Percentiles rank a stretch among this genome's conserved stretches.
These are phyloP conservation scores for Phanerodontia chrysosporium DNA, from an alignment of 768 basidiomycete genomes.

Conservation along the genomic window DNA sequence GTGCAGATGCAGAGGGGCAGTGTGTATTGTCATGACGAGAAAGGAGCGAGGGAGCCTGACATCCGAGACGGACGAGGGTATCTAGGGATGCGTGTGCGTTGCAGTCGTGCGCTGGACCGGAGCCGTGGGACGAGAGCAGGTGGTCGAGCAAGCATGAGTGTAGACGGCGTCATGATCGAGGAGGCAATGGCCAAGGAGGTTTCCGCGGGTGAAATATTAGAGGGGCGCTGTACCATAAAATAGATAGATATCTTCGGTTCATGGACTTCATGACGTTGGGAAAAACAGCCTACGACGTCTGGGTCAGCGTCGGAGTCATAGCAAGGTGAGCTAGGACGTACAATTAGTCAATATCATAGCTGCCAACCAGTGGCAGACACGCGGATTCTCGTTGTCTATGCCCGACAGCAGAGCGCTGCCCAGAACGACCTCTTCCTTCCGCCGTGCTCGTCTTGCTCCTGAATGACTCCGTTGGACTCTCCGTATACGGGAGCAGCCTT, in stretches of 20 bases:
- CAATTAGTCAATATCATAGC: slow-evolving; percentile 6
- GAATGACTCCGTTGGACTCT: slow-evolving; percentile 56
- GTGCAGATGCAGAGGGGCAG: background rate
- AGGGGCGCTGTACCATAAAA: background rate
- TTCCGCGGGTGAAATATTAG: background rate
- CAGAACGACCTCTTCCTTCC: slow-evolving; percentile 57
- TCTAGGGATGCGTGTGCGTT: background rate
- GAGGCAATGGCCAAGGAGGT: background rate
- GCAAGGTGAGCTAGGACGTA: background rate
- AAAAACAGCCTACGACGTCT: background rate
- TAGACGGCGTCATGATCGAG: background rate
- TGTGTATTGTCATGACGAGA: background rate
- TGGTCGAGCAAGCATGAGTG: background rate
- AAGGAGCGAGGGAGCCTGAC: background rate
- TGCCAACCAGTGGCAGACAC: slow-evolving; percentile 15
- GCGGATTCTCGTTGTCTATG: slow-evolving; percentile 28
- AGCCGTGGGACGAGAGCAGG: background rate
- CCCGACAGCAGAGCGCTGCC: slow-evolving; percentile 66
- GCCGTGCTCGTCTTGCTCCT: slow-evolving; percentile 62
- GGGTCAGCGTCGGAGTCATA: background rate
- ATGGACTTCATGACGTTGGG: background rate
- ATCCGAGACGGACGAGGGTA: background rate
- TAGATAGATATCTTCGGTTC: slow-evolving; percentile 4
- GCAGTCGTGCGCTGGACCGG: background rate
- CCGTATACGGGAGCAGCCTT: slow-evolving; percentile 60